phyloP scores from a whole-genome alignment of 2,329 filamentous ascomycete species.

The Stagonosporopsis cucurbitacearum region DNA sequence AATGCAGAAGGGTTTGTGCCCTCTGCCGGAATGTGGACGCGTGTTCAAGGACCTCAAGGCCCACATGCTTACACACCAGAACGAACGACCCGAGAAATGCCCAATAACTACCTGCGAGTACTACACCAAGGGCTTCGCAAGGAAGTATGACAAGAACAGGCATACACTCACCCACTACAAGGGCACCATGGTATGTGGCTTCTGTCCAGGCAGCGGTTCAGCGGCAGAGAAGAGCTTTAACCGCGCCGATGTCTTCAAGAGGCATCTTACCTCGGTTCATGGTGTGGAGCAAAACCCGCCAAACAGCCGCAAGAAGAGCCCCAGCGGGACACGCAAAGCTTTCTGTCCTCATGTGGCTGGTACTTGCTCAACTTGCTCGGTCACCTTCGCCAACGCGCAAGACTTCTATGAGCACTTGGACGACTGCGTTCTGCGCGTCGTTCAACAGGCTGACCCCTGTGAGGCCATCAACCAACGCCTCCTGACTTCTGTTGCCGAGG shows the following conservation, averaged over 20 bases:
- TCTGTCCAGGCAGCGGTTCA: conserved; percentile 88
- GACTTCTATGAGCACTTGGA: conserved; percentile 97
- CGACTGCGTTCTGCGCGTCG: conserved; percentile 69
- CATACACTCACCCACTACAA: conserved; percentile 97
- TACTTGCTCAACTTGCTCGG: conserved; percentile 89
- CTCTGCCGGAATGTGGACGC: conserved; percentile 82
- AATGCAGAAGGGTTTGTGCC: conserved; percentile 77
- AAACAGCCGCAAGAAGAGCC: conserved; percentile 81
- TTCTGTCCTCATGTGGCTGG: conserved; percentile 74
- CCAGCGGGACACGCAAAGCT: conserved; percentile 64
- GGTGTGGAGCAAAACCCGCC: conserved; percentile 91
- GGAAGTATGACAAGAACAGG: conserved; percentile 96
- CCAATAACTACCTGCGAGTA: conserved; percentile 92
- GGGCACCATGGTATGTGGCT: conserved; percentile 95
- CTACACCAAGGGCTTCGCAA: conserved; percentile 87
- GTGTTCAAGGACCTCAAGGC: conserved; percentile 91
- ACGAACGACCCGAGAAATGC: conserved; percentile 90
- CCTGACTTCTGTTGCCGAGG: conserved; percentile 49
- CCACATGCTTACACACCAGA: conserved; percentile 93
- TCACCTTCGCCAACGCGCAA: conserved; percentile 83
- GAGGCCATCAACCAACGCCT: conserved; percentile 54
- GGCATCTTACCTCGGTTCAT: conserved; percentile 88
- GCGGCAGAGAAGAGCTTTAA: conserved; percentile 95
- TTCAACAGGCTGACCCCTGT: conserved; percentile 54
- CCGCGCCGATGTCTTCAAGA: conserved; percentile 93